phyloP scores from a whole-genome alignment of 108 stramenopile genomes.

The Pseudonitzschia delicatissima region DNA sequence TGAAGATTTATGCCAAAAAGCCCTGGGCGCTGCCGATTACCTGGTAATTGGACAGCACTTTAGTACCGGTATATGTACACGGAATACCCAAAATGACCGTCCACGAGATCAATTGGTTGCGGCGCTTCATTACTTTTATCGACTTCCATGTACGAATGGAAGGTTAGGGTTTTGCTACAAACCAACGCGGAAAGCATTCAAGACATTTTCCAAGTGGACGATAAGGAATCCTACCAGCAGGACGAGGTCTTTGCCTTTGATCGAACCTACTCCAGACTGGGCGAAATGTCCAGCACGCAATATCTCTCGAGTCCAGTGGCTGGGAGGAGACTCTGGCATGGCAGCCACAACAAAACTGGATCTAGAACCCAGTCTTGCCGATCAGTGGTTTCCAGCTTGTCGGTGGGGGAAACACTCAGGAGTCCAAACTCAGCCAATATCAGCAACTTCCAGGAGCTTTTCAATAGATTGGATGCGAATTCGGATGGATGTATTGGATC shows the following conservation, averaged over 20 bases:
- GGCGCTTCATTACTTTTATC: constrained; percentile 80
- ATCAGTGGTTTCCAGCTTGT: constrained; percentile 54
- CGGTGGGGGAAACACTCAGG: constrained; percentile 1
- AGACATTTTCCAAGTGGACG: constrained; percentile 34
- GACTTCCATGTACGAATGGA: constrained; percentile 82
- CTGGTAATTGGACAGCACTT: constrained; percentile 83
- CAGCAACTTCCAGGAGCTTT: constrained; percentile 17
- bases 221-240: constrained; percentile 46
- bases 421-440: neutral
- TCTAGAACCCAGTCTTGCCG: constrained; percentile 3
- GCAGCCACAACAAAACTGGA: constrained; percentile 9
- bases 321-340: constrained; percentile 1
- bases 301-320: constrained; percentile 61
- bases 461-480: constrained; percentile 68
- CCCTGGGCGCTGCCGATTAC: constrained; percentile 91
- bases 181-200: constrained; percentile 26
- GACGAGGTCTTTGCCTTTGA: constrained; percentile 97
- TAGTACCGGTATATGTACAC: constrained; percentile 80
- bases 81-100: constrained; percentile 79
- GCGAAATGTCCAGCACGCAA: constrained; percentile 86
- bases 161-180: constrained; percentile 65
- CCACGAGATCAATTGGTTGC: constrained; percentile 79
- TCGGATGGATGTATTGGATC: constrained; percentile 67
- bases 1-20: constrained; percentile 84
- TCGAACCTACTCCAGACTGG: constrained; percentile 83